These are phyloP conservation scores for Leptodontidium sp. DNA, from an alignment of 2,329 filamentous ascomycete species.

Conservation along the genomic window DNA sequence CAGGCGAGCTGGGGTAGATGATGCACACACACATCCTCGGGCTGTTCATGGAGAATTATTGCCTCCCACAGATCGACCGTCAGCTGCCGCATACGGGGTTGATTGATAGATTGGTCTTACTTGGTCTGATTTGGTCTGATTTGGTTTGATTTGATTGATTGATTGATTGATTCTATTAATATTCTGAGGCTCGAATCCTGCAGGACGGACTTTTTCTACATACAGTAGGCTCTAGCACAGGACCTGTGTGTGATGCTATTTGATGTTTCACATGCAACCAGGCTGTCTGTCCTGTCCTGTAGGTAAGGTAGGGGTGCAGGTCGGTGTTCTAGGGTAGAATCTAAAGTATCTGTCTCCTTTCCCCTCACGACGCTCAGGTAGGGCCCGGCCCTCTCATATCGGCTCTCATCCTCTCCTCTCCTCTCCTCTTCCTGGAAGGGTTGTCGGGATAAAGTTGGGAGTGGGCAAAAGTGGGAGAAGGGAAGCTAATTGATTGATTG, in stretches of 20 bases:
- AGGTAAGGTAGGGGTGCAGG: neutral
- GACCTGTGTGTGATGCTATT: slow-evolving; percentile 23
- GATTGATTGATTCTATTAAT: slow-evolving; percentile 9
- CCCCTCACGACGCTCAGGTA: slow-evolving; percentile 20
- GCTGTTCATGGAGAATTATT: slow-evolving; percentile 14
- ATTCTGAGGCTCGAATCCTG: slow-evolving; percentile 35
- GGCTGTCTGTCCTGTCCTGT: slow-evolving; percentile 10
- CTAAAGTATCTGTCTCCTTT: neutral
- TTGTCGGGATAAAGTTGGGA: neutral
- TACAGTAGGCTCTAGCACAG: slow-evolving; percentile 23
- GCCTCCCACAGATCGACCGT: slow-evolving; percentile 1
- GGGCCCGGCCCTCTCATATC: slow-evolving; percentile 29
- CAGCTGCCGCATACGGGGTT: neutral
- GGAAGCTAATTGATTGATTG: neutral
- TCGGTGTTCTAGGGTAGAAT: slow-evolving; percentile 1
- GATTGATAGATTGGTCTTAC: neutral
- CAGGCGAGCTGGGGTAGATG: slow-evolving; percentile 4
- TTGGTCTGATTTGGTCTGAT: no score
- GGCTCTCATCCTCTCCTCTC: slow-evolving; percentile 24
- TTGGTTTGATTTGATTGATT: no score
- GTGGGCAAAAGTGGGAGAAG: neutral
- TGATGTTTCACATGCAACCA: slow-evolving; percentile 35
- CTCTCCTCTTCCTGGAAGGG: neutral
- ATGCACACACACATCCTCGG: neutral
- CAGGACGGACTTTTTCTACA: slow-evolving; percentile 18